Conservation (phyloP, 345 rosid species). For the Chamaenerion angustifolium region DNA sequence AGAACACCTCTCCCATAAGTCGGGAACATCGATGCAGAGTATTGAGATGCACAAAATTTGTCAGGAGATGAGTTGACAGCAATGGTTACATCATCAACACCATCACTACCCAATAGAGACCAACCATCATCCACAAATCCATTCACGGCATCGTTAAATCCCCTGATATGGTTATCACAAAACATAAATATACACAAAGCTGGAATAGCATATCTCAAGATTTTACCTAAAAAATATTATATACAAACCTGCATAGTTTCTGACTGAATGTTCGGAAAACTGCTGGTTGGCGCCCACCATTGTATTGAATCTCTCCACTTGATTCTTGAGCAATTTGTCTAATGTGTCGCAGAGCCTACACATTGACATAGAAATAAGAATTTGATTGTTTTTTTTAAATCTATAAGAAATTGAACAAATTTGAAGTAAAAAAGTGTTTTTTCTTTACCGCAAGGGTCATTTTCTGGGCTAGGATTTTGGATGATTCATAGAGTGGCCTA, state of each 20-base stretch:
- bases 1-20: slow-evolving; percentile 85
- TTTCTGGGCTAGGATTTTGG: slow-evolving; percentile 91
- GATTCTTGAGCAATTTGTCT: slow-evolving; percentile 88
- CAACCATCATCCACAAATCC: slow-evolving; percentile 94
- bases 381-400: not conserved
- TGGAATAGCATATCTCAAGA: not conserved
- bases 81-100: slow-evolving; percentile 72
- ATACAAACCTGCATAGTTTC: slow-evolving; percentile 51
- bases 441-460: slow-evolving; percentile 64
- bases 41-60: slow-evolving; percentile 64
- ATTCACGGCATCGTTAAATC: slow-evolving; percentile 91
- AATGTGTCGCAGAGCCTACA: slow-evolving; percentile 71
- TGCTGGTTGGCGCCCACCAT: slow-evolving; percentile 93
- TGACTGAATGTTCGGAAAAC: slow-evolving; percentile 92
- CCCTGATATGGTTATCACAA: slow-evolving; percentile 35
- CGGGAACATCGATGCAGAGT: slow-evolving; percentile 43
- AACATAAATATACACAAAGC: not conserved
- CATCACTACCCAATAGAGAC: slow-evolving; percentile 73
- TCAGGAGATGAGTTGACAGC: slow-evolving; percentile 65
- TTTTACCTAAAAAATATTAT: too few relatives aligned
- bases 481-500: slow-evolving; percentile 89
- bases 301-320: slow-evolving; percentile 82
- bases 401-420: slow-evolving; percentile 1
- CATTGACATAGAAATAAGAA: slow-evolving; percentile 1
- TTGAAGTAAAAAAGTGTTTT: too few relatives aligned